Percentiles rank a stretch among this genome's conserved stretches.
Evolutionary conservation across 768 basidiomycete genomes (phyloP).

Genomic region (Rubroboletus pulcherrimus): DNA sequence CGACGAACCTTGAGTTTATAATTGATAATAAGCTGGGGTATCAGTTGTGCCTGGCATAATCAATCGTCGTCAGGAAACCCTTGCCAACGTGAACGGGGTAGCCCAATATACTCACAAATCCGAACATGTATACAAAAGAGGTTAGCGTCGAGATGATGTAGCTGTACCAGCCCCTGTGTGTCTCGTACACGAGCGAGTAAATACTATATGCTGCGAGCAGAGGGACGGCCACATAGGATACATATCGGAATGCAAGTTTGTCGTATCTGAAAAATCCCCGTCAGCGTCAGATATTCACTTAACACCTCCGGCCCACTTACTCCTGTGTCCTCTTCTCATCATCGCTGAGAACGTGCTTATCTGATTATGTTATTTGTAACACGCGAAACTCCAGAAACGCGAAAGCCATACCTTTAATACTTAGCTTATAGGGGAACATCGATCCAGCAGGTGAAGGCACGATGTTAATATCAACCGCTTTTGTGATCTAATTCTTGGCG

Average conservation of each 20-base stretch:
- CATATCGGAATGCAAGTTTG: slow-evolving; percentile 90
- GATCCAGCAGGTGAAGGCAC: slow-evolving; percentile 60
- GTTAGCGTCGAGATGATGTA: slow-evolving; percentile 92
- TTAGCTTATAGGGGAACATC: slow-evolving; percentile 70
- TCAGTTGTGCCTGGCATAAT: slow-evolving; percentile 65
- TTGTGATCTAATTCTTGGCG: slow-evolving; percentile 57
- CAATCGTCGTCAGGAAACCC: slow-evolving; percentile 12
- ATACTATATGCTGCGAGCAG: slow-evolving; percentile 70
- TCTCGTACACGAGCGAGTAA: slow-evolving; percentile 78
- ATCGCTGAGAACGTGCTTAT: slow-evolving; percentile 94
- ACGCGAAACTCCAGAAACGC: slow-evolving; percentile 11
- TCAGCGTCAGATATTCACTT: slow-evolving; percentile 24
- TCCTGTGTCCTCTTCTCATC: slow-evolving; percentile 98
- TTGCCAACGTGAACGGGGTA: not conserved
- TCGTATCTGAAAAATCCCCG: slow-evolving; percentile 58
- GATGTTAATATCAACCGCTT: slow-evolving; percentile 85
- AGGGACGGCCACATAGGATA: slow-evolving; percentile 86
- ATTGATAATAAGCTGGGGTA: slow-evolving; percentile 91
- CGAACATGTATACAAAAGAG: slow-evolving; percentile 94
- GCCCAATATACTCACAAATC: slow-evolving; percentile 69
- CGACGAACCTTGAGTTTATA: slow-evolving; percentile 84
- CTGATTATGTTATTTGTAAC: slow-evolving; percentile 33
- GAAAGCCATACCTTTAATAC: slow-evolving; percentile 65
- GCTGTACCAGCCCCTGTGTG: slow-evolving; percentile 93
- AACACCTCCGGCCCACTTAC: slow-evolving; percentile 41